These are phyloP conservation scores for Polytrichum commune DNA, from an alignment of 225 moss, liverwort and hornwort genomes.

Conservation along the genomic window DNA sequence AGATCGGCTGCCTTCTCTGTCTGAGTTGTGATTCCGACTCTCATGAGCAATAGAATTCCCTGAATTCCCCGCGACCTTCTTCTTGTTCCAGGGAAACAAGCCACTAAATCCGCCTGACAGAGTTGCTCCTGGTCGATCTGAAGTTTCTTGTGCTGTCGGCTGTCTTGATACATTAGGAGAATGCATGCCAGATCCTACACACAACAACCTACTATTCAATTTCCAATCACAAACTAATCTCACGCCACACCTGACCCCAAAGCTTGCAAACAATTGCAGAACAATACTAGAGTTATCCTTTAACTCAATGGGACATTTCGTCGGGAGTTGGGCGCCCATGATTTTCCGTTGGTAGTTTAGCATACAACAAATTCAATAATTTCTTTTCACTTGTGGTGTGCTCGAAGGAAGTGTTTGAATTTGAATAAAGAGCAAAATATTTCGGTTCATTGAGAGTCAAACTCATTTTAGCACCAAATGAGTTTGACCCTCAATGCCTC, in stretches of 20 bases:
- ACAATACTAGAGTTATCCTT: no score
- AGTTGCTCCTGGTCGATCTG: constrained; percentile 17
- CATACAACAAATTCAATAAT: no score
- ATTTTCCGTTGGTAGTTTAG: no score
- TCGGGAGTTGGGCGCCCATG: no score
- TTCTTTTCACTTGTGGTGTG: no score
- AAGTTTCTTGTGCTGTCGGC: constrained; percentile 14
- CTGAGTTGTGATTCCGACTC: constrained; percentile 18
- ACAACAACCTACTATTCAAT: not conserved
- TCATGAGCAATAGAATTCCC: constrained; percentile 10
- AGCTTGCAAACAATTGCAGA: no score
- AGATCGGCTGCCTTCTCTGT: constrained; percentile 23
- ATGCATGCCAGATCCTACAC: constrained; percentile 33
- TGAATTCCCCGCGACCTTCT: constrained; percentile 2
- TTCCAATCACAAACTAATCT: not conserved
- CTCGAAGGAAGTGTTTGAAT: no score
- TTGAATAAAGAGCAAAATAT: no score
- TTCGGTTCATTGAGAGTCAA: no score
- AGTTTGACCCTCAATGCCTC: no score
- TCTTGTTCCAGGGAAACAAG: constrained; percentile 51
- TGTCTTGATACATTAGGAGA: constrained; percentile 14
- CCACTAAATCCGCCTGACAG: constrained; percentile 33
- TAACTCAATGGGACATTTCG: no score
- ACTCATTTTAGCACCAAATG: no score
- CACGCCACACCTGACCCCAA: not conserved